Percentiles rank a stretch among this genome's conserved stretches.
These are phyloP conservation scores for Ettlia oleoabundans DNA, from an alignment of 139 green algal genomes.

Conservation along the genomic window DNA sequence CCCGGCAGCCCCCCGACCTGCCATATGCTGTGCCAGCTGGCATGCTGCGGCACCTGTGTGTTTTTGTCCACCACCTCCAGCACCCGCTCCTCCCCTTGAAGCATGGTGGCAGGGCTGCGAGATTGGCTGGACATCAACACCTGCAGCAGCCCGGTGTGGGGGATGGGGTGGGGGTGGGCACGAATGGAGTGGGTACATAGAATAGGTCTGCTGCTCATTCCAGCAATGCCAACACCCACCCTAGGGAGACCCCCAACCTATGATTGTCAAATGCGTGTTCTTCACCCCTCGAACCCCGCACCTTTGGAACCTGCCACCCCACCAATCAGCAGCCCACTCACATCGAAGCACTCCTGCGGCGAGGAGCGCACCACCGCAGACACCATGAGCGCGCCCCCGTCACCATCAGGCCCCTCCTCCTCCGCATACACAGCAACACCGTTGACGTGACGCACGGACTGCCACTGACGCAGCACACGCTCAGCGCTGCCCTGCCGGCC, in stretches of 20 bases:
- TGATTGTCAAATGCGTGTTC: too few relatives aligned
- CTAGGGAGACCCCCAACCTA: too few relatives aligned
- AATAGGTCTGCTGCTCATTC: too few relatives aligned
- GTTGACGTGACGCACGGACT: slow-evolving; percentile 50
- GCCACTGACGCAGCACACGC: slow-evolving; percentile 28
- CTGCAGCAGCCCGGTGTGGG: not conserved
- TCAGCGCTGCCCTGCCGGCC: not conserved
- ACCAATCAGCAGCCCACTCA: slow-evolving; percentile 3
- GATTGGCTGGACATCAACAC: not conserved
- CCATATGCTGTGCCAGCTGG: too few relatives aligned
- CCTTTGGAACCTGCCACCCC: too few relatives aligned
- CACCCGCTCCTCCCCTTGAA: slow-evolving; percentile 15
- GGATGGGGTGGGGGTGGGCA: not conserved
- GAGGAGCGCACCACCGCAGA: slow-evolving; percentile 49
- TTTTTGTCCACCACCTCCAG: slow-evolving; percentile 41
- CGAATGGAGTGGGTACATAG: too few relatives aligned
- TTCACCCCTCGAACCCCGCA: too few relatives aligned
- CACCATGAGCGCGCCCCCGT: slow-evolving; percentile 61
- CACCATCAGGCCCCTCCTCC: slow-evolving; percentile 40
- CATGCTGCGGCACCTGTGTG: too few relatives aligned
- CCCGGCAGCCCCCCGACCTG: not conserved
- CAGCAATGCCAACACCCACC: too few relatives aligned
- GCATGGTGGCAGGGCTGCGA: not conserved
- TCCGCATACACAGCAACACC: slow-evolving; percentile 49
- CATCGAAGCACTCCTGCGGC: slow-evolving; percentile 48